Evolutionary conservation across 768 basidiomycete genomes (phyloP).

Genomic region (Suillus fuscotomentosus): DNA sequence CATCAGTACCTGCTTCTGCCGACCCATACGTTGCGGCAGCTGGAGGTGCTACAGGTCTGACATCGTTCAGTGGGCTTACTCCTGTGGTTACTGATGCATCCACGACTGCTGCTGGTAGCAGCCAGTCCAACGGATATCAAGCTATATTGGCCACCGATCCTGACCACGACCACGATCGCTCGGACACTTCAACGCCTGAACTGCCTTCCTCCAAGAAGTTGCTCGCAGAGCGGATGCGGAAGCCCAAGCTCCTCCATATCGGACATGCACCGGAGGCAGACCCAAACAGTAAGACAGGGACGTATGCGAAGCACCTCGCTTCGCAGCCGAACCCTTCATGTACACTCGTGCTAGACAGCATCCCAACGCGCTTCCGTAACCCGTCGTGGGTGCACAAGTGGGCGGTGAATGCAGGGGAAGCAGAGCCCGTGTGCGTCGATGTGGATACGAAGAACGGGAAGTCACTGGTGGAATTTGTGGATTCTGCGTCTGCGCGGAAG

Average conservation of each 20-base stretch:
- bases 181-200: not conserved
- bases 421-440: conserved; percentile 38
- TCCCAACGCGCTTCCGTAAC: conserved; percentile 49
- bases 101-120: not conserved
- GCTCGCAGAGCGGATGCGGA: not conserved
- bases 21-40: not conserved
- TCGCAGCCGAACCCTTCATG: conserved; percentile 43
- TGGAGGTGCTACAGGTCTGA: not conserved
- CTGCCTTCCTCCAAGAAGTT: not conserved
- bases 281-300: conserved; percentile 45
- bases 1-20: not conserved
- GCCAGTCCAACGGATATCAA: not conserved
- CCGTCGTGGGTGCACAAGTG: conserved; percentile 42
- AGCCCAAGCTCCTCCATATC: conserved; percentile 25
- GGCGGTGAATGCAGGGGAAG: conserved; percentile 38
- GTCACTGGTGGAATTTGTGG: conserved; percentile 51
- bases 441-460: conserved; percentile 42
- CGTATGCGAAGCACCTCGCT: conserved; percentile 33
- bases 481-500: conserved; percentile 40
- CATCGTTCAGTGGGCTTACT: not conserved
- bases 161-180: not conserved
- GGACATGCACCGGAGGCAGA: conserved; percentile 49
- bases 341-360: conserved; percentile 55
- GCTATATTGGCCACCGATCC: not conserved
- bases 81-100: not conserved